Base-by-base conservation (phyloP, 768 basidiomycete genomes). In the Tephrocybe sp. region DNA sequence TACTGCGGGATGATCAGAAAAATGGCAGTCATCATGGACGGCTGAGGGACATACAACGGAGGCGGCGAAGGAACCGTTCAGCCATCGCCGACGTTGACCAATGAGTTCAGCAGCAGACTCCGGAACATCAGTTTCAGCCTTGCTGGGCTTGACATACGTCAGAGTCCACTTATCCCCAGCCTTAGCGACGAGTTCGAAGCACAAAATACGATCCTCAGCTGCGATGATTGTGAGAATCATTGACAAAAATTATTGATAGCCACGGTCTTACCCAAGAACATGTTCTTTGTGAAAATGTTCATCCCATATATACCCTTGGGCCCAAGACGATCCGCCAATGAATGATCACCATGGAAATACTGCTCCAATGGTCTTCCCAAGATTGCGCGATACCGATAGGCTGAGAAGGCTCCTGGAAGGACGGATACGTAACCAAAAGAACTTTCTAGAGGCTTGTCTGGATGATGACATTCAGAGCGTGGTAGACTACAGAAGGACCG, bases 341-440 rank as follows among this genome's bases (percentile, higher is more conserved):
- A 90, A 65, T 90, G 88, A 67, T 94, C 93, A 60, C 88, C 88
- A 62, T 89, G 87, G 76, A 90, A 90, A 68, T 89, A 90, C 58
- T 91, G 88, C 58, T 90, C 88, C 9, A 90, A 74, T 3, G 92
- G 95, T 5, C 90, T 78, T 3, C 96, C 95, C 48, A 86, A 83
- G 59, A 98, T 95, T 33, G 95, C 95, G 18, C 88, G 85, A 71
- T 73, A 98, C n/a, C 93, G 82, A 68, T 98, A 98, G 8, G 94
- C 94, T 8, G 92, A 94, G 79, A 98, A 98, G 44, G 95, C 95
- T 65, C 95, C 95, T 46, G 95, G 95, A 49, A 97, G 74, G 56
- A 98, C 95, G 33, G 92, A 93, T 9, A 94, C 92, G 59, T 97
- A 98, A 25, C 95, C 95, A 61, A 98, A 98, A 57, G 90, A 88